Base-by-base conservation (phyloP, 768 basidiomycete species). In the Kwoniella europaea region DNA sequence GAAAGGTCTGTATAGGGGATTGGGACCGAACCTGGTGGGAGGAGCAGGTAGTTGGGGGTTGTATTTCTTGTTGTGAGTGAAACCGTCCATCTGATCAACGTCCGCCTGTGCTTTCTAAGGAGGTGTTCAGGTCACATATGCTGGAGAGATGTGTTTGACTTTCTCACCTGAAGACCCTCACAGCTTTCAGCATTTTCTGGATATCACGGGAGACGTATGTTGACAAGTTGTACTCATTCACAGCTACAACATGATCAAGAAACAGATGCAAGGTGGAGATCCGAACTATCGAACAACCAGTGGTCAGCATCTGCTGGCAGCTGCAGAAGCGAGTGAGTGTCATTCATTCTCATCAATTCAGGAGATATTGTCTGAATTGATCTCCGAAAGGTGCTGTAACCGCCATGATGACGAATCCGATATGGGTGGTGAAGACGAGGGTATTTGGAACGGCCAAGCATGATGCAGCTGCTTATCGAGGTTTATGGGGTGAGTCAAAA, bases 1-100 rank as follows among this genome's bases (percentile, higher is more conserved):
- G 88, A 87, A 84, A 71, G 96, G 95, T 0, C 85, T 98, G 60
- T 98, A 98, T 82, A 88, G 96, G 65, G 97, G 97, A 16, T 86
- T 98, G 42, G 88, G 89, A 0, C 89, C 94, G 2, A 99, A 98
- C 83, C 88, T 98, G 70, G 92, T 92, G 0, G 97, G 96, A 13
- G 98, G 98, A 74, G 94, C 95, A 20, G 90, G 91, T 9, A 95
- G 93, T 77, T 99, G 97, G 97, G 97, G 97, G 0, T 84, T 98
- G 27, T 99, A 99, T 84, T 99, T 99, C 85, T 88, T 96, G 72
- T 96, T 97, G 97, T 98, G 82, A 84, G 93, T 88, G 4, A 2
- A 46, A 6, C n/a, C 7, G 12, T 4, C 46, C 46, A 50, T 50
- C 3, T 4, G 46, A 15, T 41, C 20, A 27, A 27, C 50, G n/a